Percentiles rank a stretch among this genome's conserved stretches.
Evolutionary conservation across 2,329 filamentous ascomycete genomes (phyloP).

Genomic region (Trichoderma polysporum): DNA sequence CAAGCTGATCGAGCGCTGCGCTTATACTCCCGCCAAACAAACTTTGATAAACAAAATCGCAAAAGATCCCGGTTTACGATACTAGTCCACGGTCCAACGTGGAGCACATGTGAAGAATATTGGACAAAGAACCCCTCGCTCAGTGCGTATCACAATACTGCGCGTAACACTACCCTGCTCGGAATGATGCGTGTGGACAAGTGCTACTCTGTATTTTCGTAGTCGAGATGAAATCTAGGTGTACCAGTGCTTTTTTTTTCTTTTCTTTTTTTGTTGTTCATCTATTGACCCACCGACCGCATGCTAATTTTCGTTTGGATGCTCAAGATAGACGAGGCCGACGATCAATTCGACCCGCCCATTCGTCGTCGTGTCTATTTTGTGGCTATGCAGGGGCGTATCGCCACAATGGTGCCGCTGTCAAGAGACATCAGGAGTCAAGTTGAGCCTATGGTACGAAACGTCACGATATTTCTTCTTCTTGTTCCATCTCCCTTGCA

Average conservation of each 20-base stretch:
- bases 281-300: neutral
- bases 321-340: conserved; percentile 11
- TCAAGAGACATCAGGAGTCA: neutral
- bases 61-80: neutral
- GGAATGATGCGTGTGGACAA: neutral
- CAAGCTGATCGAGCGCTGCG: neutral
- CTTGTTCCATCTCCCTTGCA: neutral
- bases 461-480: neutral
- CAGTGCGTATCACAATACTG: neutral
- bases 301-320: neutral
- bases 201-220: neutral
- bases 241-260: neutral
- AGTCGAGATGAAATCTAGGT: neutral
- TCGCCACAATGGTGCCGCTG: neutral
- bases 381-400: neutral
- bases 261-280: neutral
- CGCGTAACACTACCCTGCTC: neutral
- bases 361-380: neutral
- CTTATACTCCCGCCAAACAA: neutral
- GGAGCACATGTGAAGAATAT: neutral
- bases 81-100: neutral
- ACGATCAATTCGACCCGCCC: conserved; percentile 6
- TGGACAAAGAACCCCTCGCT: neutral
- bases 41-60: neutral
- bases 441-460: neutral